Percentiles rank a stretch among this genome's conserved stretches.
Conservation (phyloP, 257 asterid species). For the Solanum tarijense region DNA sequence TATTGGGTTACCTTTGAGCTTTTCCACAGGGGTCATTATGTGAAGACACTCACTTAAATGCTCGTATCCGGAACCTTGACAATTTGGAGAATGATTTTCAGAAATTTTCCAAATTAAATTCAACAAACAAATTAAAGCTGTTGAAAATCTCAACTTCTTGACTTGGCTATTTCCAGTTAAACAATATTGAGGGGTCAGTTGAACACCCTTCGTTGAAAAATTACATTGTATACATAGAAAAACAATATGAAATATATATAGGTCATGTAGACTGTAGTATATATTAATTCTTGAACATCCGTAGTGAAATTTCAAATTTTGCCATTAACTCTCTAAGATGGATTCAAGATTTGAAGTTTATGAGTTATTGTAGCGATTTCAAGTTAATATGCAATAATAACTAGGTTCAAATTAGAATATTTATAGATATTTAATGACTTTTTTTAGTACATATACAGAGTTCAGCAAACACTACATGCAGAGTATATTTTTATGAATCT, state of each 20-base stretch:
- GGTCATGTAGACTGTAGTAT: no score
- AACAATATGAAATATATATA: no score
- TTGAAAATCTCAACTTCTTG: neutral
- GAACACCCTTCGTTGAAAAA: neutral
- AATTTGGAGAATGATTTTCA: neutral
- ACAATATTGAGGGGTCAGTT: neutral
- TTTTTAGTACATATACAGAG: neutral
- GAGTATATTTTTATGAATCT: neutral
- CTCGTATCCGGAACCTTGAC: neutral
- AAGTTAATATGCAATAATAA: neutral
- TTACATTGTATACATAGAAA: no score
- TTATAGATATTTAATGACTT: no score
- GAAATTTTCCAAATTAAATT: neutral
- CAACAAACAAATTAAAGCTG: neutral
- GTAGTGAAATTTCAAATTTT: neutral
- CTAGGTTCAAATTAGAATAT: no score
- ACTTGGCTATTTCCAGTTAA: no score
- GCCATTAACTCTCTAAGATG: neutral
- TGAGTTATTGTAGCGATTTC: no score
- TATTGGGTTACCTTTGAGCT: neutral
- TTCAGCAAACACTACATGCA: neutral
- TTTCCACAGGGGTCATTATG: neutral
- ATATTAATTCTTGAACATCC: neutral
- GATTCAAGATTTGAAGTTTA: neutral
- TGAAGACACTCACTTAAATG: neutral